Evolutionary conservation across 208 protist species (phyloP), one percentile per base, ranked within the genome.

Genomic region (Wallacemonas sp.): DNA sequence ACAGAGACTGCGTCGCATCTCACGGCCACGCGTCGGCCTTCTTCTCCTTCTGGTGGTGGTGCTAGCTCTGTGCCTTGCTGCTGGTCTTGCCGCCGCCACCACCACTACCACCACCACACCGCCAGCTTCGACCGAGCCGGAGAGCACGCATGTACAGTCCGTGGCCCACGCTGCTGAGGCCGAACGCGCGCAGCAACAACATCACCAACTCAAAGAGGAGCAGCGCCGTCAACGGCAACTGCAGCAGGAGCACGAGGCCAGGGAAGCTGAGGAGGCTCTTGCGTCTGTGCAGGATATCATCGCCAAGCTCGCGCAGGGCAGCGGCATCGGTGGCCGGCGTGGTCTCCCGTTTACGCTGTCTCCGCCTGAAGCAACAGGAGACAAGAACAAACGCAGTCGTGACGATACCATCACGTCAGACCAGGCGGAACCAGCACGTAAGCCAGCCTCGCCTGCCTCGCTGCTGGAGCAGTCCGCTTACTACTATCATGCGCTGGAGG

Each of bases 401-500:
- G n/a, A n/a, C n/a, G n/a, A n/a, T n/a, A n/a, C n/a, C n/a, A n/a
- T n/a, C n/a, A n/a, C n/a, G n/a, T n/a, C n/a, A n/a, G n/a, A 41
- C 36, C 6, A 41, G 36, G 36, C 36, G 36, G 9, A 6, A 41
- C 36, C 36, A 41, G n/a, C n/a, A n/a, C n/a, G 6, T 2, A 26
- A 19, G 44, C 16, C 16, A 27, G 24, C 48, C 8, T 19, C 29
- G 9, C 61, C 67, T 26, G 49, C 73, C 19, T 78, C 72, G 1
- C 72, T 48, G 30, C 62, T 67, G 1, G 83, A 84, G 24, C 72
- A 88, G 14, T 83, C 81, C n/a, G 61, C 74, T 27, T 66, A 84
- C 23, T 92, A 92, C 67, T 80, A 85, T 46, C 70, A 70, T 47
- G 84, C 75, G 32, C 63, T 95, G 27, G 72, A 74, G 56, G 77